Base-by-base conservation (phyloP, 2,329 filamentous ascomycete species). In the Fusarium brachygibbosum region DNA sequence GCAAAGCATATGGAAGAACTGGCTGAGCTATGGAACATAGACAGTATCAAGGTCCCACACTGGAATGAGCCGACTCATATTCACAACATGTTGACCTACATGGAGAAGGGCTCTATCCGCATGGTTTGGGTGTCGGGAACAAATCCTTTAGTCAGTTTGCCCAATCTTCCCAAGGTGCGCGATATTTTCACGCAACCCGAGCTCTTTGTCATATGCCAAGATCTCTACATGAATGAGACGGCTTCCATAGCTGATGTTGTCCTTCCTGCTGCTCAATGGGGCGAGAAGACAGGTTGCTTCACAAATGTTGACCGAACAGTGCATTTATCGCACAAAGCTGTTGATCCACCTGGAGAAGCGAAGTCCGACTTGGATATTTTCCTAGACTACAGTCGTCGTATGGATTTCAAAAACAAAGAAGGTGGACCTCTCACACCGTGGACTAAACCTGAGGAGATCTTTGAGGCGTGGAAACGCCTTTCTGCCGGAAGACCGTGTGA, bases 61-160 rank as follows among this genome's bases (percentile, higher is more conserved):
- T 55, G 52, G 42, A 55, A 49, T 3, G 32, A 25, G 3, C 52
- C 42, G 6, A 55, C 52, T 2, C 42, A 55, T 49, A 31, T 55
- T 4, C 52, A 55, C 2, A 55, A 55, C 3, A 55, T 55, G 32
- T 23, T 55, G 8, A 31, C 14, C 0, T 55, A 49, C 1, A 55
- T 55, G 42, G 32, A 55, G 3, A 31, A n/a, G 9, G 52, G 52
- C 2, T 55, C 52, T n/a, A 55, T 55, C 8, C 5, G 42, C 7
- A 49, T 55, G 52, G 19, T 55, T 1, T 55, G 52, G 52, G 42
- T 55, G 0, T 55, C 52, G 2, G 52, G 52, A 0, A 55, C 52
- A 1, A 55, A 55, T n/a, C 42, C 42, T 1, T 34, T 55, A 1
- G 42, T 55, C 2, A 55, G 41, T 10, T 3, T 49, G 9, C 52